phyloP scores from a whole-genome alignment of 352 stramenopile genomes.

The Phytophthora pisi region DNA sequence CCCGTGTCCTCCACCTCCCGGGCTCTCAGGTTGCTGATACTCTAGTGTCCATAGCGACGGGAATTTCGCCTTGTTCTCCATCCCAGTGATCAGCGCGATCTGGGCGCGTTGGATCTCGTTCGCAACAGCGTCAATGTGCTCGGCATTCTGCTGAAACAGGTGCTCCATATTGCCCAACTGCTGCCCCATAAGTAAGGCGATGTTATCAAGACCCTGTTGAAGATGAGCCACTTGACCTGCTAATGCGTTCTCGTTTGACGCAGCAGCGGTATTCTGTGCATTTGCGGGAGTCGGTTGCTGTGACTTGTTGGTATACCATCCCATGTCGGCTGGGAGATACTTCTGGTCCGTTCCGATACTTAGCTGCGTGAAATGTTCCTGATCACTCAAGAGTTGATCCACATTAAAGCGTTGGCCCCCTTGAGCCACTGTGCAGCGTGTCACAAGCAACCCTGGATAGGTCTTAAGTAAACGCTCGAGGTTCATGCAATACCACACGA shows the following conservation, averaged over 20 bases:
- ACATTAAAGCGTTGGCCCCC: conserved; percentile 10
- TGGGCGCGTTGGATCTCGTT: conserved; percentile 1
- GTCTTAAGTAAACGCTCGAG: conserved; percentile 17
- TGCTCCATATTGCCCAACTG: neutral
- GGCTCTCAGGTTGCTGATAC: neutral
- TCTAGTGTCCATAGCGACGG: conserved; percentile 12
- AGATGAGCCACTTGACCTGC: neutral
- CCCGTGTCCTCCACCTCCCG: neutral
- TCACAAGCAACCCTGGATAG: conserved; percentile 14
- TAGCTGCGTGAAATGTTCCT: conserved; percentile 8
- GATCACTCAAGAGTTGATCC: conserved; percentile 13
- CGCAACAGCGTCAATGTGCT: conserved; percentile 4
- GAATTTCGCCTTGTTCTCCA: conserved; percentile 16
- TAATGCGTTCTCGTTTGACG: neutral
- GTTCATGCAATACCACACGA: conserved; percentile 19
- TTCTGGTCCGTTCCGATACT: conserved; percentile 10
- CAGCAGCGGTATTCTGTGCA: neutral
- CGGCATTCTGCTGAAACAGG: conserved; percentile 4
- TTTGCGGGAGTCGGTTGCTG: neutral
- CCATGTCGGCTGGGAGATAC: conserved; percentile 15
- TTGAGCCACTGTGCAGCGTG: conserved; percentile 8
- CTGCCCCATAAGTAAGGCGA: neutral
- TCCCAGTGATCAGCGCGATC: conserved; percentile 9
- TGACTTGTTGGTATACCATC: conserved; percentile 21
- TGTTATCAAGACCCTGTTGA: neutral